Conservation (phyloP, 306 rosid genomes). For the Dalbergia cultrata region DNA sequence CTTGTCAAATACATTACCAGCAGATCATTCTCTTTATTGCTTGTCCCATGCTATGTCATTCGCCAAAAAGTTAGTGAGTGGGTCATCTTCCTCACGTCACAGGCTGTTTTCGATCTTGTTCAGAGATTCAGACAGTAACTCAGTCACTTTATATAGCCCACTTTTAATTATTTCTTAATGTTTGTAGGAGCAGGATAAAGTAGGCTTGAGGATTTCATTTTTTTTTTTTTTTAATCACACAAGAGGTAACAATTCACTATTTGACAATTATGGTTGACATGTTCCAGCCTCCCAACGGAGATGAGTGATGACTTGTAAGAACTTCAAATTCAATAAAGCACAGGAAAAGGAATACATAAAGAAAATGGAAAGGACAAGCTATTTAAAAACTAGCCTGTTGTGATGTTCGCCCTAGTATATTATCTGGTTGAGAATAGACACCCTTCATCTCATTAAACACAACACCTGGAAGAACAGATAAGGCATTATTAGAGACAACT, state of each 20-base stretch:
- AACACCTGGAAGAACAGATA: conserved; percentile 72
- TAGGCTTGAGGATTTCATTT: not conserved
- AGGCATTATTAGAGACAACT: conserved; percentile 18
- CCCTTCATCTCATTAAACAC: conserved; percentile 99
- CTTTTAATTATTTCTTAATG: not conserved
- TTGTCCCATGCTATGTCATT: not conserved
- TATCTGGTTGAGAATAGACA: conserved; percentile 97
- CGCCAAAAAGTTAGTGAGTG: not conserved
- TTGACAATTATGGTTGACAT: not conserved
- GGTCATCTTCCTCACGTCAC: not conserved
- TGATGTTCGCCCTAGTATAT: conserved; percentile 82
- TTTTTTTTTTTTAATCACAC: not conserved
- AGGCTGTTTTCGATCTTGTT: not conserved
- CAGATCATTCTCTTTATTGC: not conserved
- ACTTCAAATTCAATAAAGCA: not conserved
- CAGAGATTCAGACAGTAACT: not conserved
- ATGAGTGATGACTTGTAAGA: not conserved
- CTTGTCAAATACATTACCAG: not conserved
- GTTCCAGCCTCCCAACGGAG: conserved; percentile 20
- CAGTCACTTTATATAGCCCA: not conserved
- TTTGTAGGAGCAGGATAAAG: not conserved
- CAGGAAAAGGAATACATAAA: not conserved
- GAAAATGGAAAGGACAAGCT: conserved; percentile 31
- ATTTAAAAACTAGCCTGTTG: conserved; percentile 79
- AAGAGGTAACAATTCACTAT: not conserved